Evolutionary conservation across 2,329 filamentous ascomycete species (phyloP), one percentile per base, ranked within the genome.

Genomic region (Colletotrichum sp.): DNA sequence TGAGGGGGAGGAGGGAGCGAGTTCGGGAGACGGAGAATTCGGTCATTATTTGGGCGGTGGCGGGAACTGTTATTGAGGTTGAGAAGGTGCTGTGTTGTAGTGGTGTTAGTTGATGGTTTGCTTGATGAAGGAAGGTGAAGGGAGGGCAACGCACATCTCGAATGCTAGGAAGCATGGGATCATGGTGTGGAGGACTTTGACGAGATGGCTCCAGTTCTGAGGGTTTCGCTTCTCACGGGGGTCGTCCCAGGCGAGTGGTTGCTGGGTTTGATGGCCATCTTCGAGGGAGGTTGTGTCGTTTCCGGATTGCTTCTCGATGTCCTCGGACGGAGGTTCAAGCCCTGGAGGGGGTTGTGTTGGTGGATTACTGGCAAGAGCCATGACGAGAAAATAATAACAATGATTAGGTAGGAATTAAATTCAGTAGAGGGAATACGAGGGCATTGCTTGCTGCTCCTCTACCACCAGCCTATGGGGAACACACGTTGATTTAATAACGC

Each of bases 1-100:
- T 92, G 1, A 95, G 24, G 2, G 73, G 69, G 8, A 76, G 64
- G 26, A 76, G 16, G 15, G 73, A 72, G 8, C 30, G 69, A 2
- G 75, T 78, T 21, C 72, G 64, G 15, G 74, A 76, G 34, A 80
- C 71, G 34, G 73, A 72, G 34, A 80, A 78, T 15, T 77, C 69
- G 15, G 67, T 18, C 36, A 68, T 71, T 9, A 78, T 69, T 9
- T 63, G 44, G 3, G 39, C 18, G 8, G 68, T 68, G 4, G 75
- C 69, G 6, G 76, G 77, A n/a, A 75, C 75, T n/a, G 71, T 77
- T 15, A 78, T 72, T 3, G 75, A 78, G 15, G 77, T 78, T n/a
- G 71, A 73, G 24, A 76, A 69, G 10, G 69, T 77, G 24, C 77
- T 78, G 39, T 28, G 8, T 6, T 15, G 8, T 1, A 2, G 3